Evolutionary conservation across 2,329 filamentous ascomycete genomes (phyloP), one percentile per base, ranked within the genome.

Genomic region (Aspergillus puulaauensis): DNA sequence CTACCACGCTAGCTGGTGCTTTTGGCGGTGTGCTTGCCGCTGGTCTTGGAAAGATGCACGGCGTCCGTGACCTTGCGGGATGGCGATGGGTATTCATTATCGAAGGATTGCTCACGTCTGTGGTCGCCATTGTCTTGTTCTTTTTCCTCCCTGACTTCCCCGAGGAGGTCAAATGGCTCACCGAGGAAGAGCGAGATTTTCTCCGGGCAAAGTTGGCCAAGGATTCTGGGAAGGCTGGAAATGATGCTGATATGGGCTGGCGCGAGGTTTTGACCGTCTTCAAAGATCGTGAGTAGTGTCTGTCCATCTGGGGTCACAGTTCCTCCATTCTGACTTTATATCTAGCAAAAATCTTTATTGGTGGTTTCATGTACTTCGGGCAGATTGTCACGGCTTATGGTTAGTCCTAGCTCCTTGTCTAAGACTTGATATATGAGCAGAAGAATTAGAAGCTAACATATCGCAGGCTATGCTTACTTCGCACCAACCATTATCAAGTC

Each of bases 331-430:
- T 54, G n/a, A 54, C 37, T 23, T 31, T 23, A 12, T 17, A 19
- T 55, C 5, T 52, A 77, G 75, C 75, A 66, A 90, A 90, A 72
- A 82, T 92, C 65, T 83, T 90, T 66, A 73, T 91, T 14, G 90
- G 88, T 45, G 89, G 88, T 0, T 80, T 92, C 72, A 92, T 92
- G 89, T 93, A 93, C 75, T 87, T 93, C 66, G 90, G 89, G 11
- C 80, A 92, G 59, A 86, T 92, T 63, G 88, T 93, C 1, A 88
- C 90, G 0, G 89, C 88, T 4, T 92, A 91, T 70, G 82, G 87
- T 66, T 61, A 48, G 66, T 61, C 27, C 40, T 45, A 4, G 21
- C 4, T 35, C 6, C 27, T 37, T 44, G 3, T 17, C n/a, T n/a
- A 11, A 15, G 27, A 37, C 12, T n/a, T 37, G 5, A n/a, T 37